These are phyloP conservation scores for Morella rubra DNA, from an alignment of 306 rosid genomes.

Conservation along the genomic window DNA sequence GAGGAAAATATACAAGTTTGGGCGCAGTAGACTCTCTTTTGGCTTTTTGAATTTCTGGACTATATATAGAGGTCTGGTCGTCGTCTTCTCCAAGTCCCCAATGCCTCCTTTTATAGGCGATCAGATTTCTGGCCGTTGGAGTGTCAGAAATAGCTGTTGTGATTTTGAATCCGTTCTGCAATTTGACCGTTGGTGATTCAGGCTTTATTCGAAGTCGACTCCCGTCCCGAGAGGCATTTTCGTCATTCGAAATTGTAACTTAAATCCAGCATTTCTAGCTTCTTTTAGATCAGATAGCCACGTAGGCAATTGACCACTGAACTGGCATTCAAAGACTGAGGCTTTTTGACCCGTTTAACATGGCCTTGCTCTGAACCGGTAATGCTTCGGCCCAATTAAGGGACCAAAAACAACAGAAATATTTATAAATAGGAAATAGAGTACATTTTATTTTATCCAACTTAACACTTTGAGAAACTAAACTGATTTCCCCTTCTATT, in stretches of 20 bases:
- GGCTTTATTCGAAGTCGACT: background rate
- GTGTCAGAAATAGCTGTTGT: too few relatives aligned
- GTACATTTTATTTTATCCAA: background rate
- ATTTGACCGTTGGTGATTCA: too few relatives aligned
- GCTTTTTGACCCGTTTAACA: background rate
- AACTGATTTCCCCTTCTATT: constrained; percentile 7
- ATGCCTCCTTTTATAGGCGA: too few relatives aligned
- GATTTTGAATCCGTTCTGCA: too few relatives aligned
- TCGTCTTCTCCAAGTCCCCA: too few relatives aligned
- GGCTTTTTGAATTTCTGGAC: too few relatives aligned
- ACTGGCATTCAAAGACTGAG: background rate
- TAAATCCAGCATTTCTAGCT: background rate
- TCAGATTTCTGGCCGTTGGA: too few relatives aligned
- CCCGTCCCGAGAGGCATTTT: background rate
- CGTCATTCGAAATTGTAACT: background rate
- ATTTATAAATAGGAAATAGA: too few relatives aligned
- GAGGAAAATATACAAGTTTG: too few relatives aligned
- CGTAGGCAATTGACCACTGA: background rate
- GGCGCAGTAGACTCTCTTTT: too few relatives aligned
- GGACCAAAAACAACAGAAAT: too few relatives aligned
- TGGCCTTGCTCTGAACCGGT: background rate
- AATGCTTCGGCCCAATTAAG: background rate
- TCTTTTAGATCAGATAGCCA: constrained; percentile 2
- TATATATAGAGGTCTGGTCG: too few relatives aligned
- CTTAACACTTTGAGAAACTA: background rate